These are phyloP conservation scores for Blastobotrys apis DNA, from an alignment of 1,139 yeast genomes.

Conservation along the genomic window DNA sequence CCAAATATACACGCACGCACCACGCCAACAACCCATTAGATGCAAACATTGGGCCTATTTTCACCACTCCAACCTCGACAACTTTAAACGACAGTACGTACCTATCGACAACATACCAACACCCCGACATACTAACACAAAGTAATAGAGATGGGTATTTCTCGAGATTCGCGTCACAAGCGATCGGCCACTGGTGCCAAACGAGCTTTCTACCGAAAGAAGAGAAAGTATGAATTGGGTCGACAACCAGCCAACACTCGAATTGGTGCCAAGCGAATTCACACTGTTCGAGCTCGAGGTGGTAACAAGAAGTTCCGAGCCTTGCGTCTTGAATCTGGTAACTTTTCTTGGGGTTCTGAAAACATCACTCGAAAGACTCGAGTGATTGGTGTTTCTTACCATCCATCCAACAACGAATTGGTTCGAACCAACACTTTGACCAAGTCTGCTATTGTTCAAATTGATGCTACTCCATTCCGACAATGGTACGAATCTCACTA, in stretches of 20 bases:
- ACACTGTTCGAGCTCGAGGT: constrained; percentile 99
- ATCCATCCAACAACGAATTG: constrained; percentile 99
- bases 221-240: constrained; percentile 99
- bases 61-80: too few species aligned
- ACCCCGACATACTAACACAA: not conserved
- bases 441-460: constrained; percentile 97
- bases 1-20: not conserved
- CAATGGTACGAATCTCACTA: constrained; percentile 99
- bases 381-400: constrained; percentile 96
- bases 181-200: constrained; percentile 99
- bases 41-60: too few species aligned
- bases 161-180: constrained; percentile 99
- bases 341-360: constrained; percentile 99
- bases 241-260: constrained; percentile 99
- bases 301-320: constrained; percentile 99
- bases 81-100: too few species aligned
- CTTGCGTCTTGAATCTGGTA: constrained; percentile 97
- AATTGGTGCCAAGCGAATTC: constrained; percentile 98
- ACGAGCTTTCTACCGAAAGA: constrained; percentile 99
- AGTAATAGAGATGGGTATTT: constrained; percentile 78
- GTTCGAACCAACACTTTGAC: constrained; percentile 99
- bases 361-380: constrained; percentile 99
- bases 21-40: too few species aligned
- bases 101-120: not conserved
- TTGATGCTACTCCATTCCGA: constrained; percentile 99